Base-by-base conservation (phyloP, 2,329 filamentous ascomycete genomes). In the Colletotrichum sp. region DNA sequence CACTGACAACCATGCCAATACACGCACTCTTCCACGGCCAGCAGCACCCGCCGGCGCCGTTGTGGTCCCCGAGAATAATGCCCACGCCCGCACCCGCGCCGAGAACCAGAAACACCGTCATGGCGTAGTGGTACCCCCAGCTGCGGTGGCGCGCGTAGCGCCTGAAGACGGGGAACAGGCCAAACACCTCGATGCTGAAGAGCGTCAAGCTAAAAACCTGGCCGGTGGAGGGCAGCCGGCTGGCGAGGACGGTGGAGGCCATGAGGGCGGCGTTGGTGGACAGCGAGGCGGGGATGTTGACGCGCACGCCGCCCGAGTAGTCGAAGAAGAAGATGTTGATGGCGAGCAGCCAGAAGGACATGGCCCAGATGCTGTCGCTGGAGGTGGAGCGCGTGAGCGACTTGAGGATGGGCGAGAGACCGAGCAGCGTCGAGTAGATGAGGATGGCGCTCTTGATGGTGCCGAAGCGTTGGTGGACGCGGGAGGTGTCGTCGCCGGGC, bases 301-400 rank as follows among this genome's bases (percentile, higher is more conserved):
- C 85, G 9, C 75, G 79, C 30, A 78, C 72, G 75, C 84, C 86
- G 28, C 88, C 88, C 84, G 77, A 75, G 84, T 99, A 99, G 88
- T 99, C 97, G 82, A 98, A 99, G 84, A 98, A 98, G 85, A 98
- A 98, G 77, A 99, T 95, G 84, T 99, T 99, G 86, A 98, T 96
- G 81, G 95, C 92, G 78, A 99, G 92, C 60, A 99, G 90, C 93
- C 96, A 97, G 82, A 95, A 96, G 67, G 95, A 97, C 88, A 99
- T 94, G 74, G 97, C 95, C 97, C 97, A 99, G 83, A 99, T 99
- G 59, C 94, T 97, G 88, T 99, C 97, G 72, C 92, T 94, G 9
- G 95, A 96, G 6, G 96, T 99, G 7, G 96, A 98, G 67, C 91
- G 92, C 1, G 97, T 99, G n/a, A 99, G 91, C 2, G 96, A 98